phyloP scores from a whole-genome alignment of 129 eudicot genomes.

The Flaveria robusta region DNA sequence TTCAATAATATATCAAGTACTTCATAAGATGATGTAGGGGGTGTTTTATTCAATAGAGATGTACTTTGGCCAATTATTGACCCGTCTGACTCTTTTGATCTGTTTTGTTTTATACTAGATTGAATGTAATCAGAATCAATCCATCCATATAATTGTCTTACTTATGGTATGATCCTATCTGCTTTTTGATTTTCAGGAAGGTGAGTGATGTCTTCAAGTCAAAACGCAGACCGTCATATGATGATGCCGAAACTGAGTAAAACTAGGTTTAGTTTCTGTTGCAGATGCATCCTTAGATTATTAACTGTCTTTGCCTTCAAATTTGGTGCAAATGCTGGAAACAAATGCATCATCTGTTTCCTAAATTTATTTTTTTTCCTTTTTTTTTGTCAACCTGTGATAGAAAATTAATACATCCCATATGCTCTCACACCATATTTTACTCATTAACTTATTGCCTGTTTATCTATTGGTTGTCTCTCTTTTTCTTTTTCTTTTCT shows the following conservation, averaged over 20 bases:
- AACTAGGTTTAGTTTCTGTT: slow-evolving; percentile 24
- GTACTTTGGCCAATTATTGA: not conserved
- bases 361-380: slow-evolving; percentile 16
- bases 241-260: slow-evolving; percentile 13
- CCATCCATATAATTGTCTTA: not conserved
- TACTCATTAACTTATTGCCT: slow-evolving; percentile 18
- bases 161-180: not conserved
- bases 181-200: slow-evolving; percentile 21
- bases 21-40: not conserved
- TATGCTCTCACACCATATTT: slow-evolving; percentile 19
- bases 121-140: not conserved
- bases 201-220: slow-evolving; percentile 21
- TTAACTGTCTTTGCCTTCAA: slow-evolving; percentile 20
- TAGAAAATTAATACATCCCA: slow-evolving; percentile 27
- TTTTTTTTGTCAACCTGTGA: slow-evolving; percentile 15
- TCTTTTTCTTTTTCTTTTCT: not conserved
- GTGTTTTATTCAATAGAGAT: not conserved
- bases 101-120: not conserved
- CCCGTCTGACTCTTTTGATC: not conserved
- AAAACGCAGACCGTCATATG: not conserved
- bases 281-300: slow-evolving; percentile 10
- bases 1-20: not conserved
- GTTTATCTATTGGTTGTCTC: not conserved
- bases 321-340: slow-evolving; percentile 26
- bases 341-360: slow-evolving; percentile 16